A percentile compares a stretch with the other conserved stretches of the same genome.
Conservation (phyloP, 2,329 filamentous ascomycete species). For the Chrysosporium keratinophilum region DNA sequence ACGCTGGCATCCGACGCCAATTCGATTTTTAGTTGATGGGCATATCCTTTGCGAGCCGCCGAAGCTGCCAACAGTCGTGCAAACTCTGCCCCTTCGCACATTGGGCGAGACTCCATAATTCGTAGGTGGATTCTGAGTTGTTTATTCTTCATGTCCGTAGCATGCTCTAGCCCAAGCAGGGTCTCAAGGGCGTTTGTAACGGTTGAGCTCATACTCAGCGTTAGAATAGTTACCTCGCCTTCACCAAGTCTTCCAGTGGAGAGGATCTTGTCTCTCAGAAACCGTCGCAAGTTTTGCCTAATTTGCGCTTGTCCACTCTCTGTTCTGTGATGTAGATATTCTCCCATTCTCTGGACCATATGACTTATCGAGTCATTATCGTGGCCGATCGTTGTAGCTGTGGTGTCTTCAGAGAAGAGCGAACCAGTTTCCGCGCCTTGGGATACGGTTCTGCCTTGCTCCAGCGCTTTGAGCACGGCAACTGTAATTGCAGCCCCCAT, state of each 20-base stretch:
- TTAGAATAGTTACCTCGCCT: slow-evolving; percentile 44
- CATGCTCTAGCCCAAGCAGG: slow-evolving; percentile 7
- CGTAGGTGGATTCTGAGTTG: slow-evolving; percentile 35
- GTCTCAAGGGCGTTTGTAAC: slow-evolving; percentile 31
- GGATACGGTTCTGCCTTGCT: slow-evolving; percentile 21
- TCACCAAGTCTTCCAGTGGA: slow-evolving; percentile 10
- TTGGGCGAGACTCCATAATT: slow-evolving; percentile 56
- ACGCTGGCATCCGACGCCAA: slow-evolving; percentile 53
- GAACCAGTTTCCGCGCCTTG: background rate
- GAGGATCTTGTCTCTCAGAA: slow-evolving; percentile 10
- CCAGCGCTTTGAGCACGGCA: slow-evolving; percentile 41
- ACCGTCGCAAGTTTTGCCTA: slow-evolving; percentile 21
- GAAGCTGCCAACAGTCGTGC: slow-evolving; percentile 36
- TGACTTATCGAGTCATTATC: slow-evolving; percentile 20
- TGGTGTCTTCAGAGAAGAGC: background rate
- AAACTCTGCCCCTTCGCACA: slow-evolving; percentile 54
- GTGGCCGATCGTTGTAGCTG: background rate
- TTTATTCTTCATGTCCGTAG: too few relatives aligned
- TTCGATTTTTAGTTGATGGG: slow-evolving; percentile 33
- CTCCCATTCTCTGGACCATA: slow-evolving; percentile 19
- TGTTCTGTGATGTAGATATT: slow-evolving; percentile 19
- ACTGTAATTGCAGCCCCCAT: slow-evolving; percentile 53
- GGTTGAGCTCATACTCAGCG: slow-evolving; percentile 54
- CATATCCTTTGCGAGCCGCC: slow-evolving; percentile 20
- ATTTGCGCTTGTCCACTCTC: slow-evolving; percentile 13